A percentile compares a stretch with the other conserved stretches of the same genome.
Evolutionary conservation across 192 early-diverging fungal genomes (phyloP).

Genomic region (Helicostylum pulchrum): DNA sequence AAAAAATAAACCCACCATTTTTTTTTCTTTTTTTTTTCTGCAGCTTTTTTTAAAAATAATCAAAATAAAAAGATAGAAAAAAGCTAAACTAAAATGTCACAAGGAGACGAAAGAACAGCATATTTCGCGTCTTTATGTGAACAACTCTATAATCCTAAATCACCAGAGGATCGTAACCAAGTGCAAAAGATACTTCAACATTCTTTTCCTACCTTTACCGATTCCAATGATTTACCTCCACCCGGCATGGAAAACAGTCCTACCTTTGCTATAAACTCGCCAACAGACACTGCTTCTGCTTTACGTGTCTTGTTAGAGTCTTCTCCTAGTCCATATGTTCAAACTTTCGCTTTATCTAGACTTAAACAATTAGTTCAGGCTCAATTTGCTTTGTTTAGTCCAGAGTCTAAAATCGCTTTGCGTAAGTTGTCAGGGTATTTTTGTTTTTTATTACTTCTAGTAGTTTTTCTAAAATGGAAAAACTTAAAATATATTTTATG

Average conservation of each 20-base stretch:
- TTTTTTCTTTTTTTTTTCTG: no score
- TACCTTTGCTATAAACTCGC: constrained; percentile 43
- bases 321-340: constrained; percentile 63
- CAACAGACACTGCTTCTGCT: constrained; percentile 55
- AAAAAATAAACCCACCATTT: no score
- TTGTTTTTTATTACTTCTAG: neutral
- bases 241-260: constrained; percentile 22
- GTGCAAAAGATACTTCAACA: constrained; percentile 72
- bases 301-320: constrained; percentile 56
- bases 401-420: constrained; percentile 30
- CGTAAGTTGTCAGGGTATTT: constrained; percentile 26
- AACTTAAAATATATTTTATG: constrained; percentile 19
- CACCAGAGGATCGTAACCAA: constrained; percentile 54
- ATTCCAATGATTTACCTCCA: constrained; percentile 37
- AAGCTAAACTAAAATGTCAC: constrained; percentile 13
- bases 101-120: constrained; percentile 22
- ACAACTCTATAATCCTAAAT: constrained; percentile 61
- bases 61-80: no score
- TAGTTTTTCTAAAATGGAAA: neutral
- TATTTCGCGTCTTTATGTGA: constrained; percentile 48
- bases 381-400: constrained; percentile 31
- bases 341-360: constrained; percentile 61
- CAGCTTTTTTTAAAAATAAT: no score
- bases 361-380: constrained; percentile 55
- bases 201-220: constrained; percentile 82